These are phyloP conservation scores for Aphanocladium album DNA, from an alignment of 2,329 filamentous ascomycete species.

Conservation along the genomic window DNA sequence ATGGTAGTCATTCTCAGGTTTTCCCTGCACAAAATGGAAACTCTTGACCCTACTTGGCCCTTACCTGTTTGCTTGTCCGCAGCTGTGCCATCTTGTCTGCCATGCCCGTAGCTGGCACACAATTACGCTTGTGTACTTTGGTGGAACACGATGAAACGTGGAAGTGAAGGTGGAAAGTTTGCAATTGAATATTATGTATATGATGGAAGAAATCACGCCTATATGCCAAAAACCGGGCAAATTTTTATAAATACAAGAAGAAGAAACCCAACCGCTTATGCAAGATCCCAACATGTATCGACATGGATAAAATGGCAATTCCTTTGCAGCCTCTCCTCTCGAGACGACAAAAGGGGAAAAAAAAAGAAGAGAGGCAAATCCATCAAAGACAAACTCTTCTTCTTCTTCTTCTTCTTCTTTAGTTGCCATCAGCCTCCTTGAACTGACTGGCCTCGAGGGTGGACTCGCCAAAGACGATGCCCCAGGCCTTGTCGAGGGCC, in stretches of 20 bases:
- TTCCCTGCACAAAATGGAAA: constrained; percentile 9
- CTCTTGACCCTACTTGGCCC: background rate
- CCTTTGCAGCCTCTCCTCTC: background rate
- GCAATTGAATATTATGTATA: no score
- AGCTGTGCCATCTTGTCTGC: background rate
- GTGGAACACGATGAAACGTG: no score
- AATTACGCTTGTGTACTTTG: no score
- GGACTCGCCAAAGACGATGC: background rate
- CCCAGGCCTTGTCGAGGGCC: constrained; percentile 9
- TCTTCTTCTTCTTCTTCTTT: no score
- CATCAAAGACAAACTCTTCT: no score
- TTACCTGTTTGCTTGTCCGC: background rate
- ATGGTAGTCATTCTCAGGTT: background rate
- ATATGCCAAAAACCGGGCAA: background rate
- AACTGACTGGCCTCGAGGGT: constrained; percentile 2
- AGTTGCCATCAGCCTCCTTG: constrained; percentile 3
- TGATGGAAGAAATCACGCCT: background rate
- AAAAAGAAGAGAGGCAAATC: no score
- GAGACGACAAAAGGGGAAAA: no score
- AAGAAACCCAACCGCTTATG: background rate
- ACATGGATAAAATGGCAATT: background rate
- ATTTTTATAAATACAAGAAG: background rate
- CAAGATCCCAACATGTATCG: background rate
- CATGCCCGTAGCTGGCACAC: no score
- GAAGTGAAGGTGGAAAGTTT: no score